Conservation (phyloP, 1,284 basidiomycete genomes). For the Microbotryum saponariae region DNA sequence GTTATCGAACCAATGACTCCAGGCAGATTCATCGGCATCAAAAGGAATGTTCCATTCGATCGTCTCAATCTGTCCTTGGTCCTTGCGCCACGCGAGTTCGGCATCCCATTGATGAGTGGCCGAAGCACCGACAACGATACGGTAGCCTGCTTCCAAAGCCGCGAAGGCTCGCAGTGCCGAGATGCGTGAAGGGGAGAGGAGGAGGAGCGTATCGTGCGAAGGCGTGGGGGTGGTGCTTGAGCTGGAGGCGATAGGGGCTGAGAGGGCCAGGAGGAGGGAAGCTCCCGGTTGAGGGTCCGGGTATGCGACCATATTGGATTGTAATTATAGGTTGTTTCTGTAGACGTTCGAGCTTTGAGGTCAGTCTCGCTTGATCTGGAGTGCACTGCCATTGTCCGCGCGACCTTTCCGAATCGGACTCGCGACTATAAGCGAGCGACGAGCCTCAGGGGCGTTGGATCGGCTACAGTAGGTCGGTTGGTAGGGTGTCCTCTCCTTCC, state of each 20-base stretch:
- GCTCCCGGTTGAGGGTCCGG: slow-evolving; percentile 50
- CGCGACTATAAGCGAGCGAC: too few species aligned
- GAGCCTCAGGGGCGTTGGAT: too few species aligned
- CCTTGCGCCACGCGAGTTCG: slow-evolving; percentile 61
- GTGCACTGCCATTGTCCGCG: too few species aligned
- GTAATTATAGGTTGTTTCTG: too few species aligned
- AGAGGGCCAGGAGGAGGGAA: slow-evolving; percentile 70
- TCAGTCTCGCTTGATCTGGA: too few species aligned
- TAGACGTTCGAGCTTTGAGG: too few species aligned
- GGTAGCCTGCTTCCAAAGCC: slow-evolving; percentile 71
- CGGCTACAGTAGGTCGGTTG: too few species aligned
- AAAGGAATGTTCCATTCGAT: slow-evolving; percentile 49
- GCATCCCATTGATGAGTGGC: slow-evolving; percentile 52
- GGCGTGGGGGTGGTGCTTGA: not conserved
- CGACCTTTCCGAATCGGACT: too few species aligned
- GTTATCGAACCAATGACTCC: not conserved
- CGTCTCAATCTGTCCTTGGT: slow-evolving; percentile 50
- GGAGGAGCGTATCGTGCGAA: slow-evolving; percentile 48
- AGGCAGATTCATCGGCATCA: slow-evolving; percentile 43
- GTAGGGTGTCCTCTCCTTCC: too few species aligned
- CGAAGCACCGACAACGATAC: slow-evolving; percentile 56
- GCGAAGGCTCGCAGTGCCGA: slow-evolving; percentile 73
- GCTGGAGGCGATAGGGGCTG: slow-evolving; percentile 46
- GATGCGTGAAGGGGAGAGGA: slow-evolving; percentile 67
- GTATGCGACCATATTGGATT: slow-evolving; percentile 27